Evolutionary conservation across 345 rosid species (phyloP).

Genomic region (Eucalyptus camaldulensis): DNA sequence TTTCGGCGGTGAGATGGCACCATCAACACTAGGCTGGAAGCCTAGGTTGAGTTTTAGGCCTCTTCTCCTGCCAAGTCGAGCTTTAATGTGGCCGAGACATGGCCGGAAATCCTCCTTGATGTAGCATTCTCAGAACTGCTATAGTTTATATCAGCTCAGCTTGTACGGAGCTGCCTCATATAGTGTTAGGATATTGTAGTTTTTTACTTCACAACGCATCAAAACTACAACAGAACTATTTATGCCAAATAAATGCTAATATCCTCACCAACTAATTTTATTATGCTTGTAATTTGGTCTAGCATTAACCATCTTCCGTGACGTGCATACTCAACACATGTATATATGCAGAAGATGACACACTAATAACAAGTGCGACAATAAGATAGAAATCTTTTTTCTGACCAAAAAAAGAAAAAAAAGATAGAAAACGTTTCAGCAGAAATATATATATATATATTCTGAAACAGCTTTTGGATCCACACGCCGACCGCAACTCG

Average conservation of each 20-base stretch:
- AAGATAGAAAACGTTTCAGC: not conserved
- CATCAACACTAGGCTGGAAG: not conserved
- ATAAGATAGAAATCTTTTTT: not conserved
- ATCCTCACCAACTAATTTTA: not conserved
- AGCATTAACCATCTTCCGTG: not conserved
- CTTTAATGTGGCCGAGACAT: not conserved
- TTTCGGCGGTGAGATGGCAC: not conserved
- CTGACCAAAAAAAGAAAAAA: not conserved
- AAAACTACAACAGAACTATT: not conserved
- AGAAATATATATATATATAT: no score
- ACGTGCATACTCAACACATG: not conserved
- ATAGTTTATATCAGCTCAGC: not conserved
- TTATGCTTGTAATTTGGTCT: not conserved
- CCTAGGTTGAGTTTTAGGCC: not conserved
- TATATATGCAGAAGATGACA: not conserved
- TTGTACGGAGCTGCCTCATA: not conserved
- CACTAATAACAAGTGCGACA: not conserved
- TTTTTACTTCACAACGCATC: not conserved
- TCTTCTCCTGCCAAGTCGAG: not conserved
- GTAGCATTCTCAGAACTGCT: not conserved
- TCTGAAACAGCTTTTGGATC: not conserved
- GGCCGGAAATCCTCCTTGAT: not conserved
- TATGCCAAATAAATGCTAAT: not conserved
- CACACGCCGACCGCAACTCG: not conserved
- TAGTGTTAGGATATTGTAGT: not conserved